Base-by-base conservation (phyloP, 768 basidiomycete genomes). In the Serendipita sp. region DNA sequence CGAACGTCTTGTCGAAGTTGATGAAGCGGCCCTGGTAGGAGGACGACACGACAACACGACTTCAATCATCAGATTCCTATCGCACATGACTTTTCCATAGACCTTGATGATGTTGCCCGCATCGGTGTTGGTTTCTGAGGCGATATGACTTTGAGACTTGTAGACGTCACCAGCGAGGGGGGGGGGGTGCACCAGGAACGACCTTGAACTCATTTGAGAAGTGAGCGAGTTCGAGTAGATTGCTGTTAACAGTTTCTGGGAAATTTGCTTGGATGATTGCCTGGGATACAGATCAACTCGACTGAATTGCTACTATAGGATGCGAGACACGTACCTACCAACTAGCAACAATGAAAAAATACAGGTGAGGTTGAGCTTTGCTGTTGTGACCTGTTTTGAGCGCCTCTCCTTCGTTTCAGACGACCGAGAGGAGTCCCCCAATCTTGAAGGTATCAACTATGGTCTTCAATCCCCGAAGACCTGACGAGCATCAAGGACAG, bases 251-350 rank as follows among this genome's bases (percentile, higher is more conserved):
- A 10, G 83, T 75, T 11, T 80, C 73, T 3, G 96, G 96, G 84
- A 99, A 99, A 75, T 98, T 95, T 0, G 93, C 85, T 74, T 89
- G 91, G 88, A 98, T 99, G 75, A 99, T 98, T n/a, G 94, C 89
- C 92, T 95, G 69, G 0, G 64, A 28, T 8, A 58, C 32, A 45
- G 13, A 41, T 13, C 38, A 4, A 4, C 38, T 63, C 38, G n/a
- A 68, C 63, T 34, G 69, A 38, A 64, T 18, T 54, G 64, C 5
- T 5, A 45, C 28, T 18, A 51, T 5, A 51, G 16, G n/a, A 65
- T 30, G 46, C 32, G 28, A 23, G 45, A 4, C 63, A 75, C 86
- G 66, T 72, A 92, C 93, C 86, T 95, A 85, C 96, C 96, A 99
- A 52, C 95, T 94, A 46, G 93, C 86, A 60, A 98, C 95, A 71